Percentiles rank a stretch among this genome's conserved stretches.
phyloP scores from a whole-genome alignment of 2,329 filamentous ascomycete species.

The Diplodia corticola region DNA sequence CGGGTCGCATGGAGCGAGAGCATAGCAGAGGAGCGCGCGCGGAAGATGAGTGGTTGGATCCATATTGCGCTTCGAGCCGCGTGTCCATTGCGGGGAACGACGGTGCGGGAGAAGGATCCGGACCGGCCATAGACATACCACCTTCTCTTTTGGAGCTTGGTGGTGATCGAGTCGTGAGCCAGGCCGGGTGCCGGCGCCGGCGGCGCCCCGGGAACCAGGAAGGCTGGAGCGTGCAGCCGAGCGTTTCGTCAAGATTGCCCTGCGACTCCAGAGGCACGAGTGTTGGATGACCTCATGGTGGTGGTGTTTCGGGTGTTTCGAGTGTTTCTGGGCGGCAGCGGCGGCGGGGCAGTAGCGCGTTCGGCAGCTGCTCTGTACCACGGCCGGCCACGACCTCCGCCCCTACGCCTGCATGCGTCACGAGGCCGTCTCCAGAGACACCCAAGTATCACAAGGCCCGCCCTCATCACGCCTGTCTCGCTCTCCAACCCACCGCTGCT shows the following conservation, averaged over 20 bases:
- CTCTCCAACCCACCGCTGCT: not conserved
- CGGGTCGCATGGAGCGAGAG: slow-evolving; percentile 7
- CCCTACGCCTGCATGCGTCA: not conserved
- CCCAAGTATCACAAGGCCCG: slow-evolving; percentile 6
- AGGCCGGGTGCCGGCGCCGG: not conserved
- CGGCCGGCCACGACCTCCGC: not conserved
- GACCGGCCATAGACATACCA: not conserved
- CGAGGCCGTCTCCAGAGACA: not conserved
- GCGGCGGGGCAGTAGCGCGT: not conserved
- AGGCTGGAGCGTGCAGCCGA: not conserved
- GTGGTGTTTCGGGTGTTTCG: not conserved
- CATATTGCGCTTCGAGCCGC: slow-evolving; percentile 20
- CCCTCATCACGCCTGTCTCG: not conserved
- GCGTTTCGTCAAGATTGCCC: not conserved
- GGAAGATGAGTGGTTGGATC: not conserved
- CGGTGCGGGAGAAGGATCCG: not conserved
- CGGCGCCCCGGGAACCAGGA: not conserved
- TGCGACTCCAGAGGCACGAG: not conserved
- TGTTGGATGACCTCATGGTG: not conserved
- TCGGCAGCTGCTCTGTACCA: not conserved
- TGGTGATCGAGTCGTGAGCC: not conserved
- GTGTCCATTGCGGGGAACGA: slow-evolving; percentile 11
- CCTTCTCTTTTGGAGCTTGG: slow-evolving; percentile 17
- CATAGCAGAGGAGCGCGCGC: not conserved
- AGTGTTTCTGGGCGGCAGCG: not conserved